Evolutionary conservation across 768 basidiomycete species (phyloP).

Genomic region (Suillus subalutaceus): DNA sequence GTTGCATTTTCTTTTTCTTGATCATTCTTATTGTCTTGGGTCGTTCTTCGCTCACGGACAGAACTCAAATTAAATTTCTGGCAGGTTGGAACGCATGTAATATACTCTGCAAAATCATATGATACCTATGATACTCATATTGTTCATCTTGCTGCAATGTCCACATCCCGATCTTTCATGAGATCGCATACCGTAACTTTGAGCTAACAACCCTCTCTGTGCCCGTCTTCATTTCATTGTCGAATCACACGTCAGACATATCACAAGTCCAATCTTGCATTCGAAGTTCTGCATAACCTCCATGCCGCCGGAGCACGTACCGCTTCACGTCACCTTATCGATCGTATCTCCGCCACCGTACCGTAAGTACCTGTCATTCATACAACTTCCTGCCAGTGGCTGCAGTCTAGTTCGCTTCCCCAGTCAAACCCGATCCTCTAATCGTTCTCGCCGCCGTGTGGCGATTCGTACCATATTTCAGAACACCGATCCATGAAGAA

Average conservation of each 20-base stretch:
- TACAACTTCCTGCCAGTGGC: too few relatives aligned
- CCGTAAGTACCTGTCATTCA: neutral
- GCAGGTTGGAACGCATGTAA: conserved; percentile 37
- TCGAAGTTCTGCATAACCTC: too few relatives aligned
- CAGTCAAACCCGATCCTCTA: neutral
- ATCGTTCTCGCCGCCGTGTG: neutral
- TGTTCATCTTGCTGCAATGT: conserved; percentile 20
- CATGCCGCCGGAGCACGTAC: too few relatives aligned
- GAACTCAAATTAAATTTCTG: conserved; percentile 26
- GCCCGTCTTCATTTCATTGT: too few relatives aligned
- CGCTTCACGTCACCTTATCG: neutral
- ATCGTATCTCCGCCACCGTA: conserved; percentile 6
- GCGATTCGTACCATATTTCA: neutral
- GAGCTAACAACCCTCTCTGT: too few relatives aligned
- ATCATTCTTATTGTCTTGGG: conserved; percentile 30
- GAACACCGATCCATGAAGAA: neutral
- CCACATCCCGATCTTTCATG: conserved; percentile 9
- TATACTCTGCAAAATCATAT: conserved; percentile 28
- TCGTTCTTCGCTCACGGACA: conserved; percentile 25
- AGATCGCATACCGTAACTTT: neutral
- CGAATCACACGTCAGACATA: too few relatives aligned
- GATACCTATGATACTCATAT: conserved; percentile 28
- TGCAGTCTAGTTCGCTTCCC: neutral
- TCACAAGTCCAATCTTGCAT: too few relatives aligned
- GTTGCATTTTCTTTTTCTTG: conserved; percentile 31